These are phyloP conservation scores for Thelephora ganbajun DNA, from an alignment of 768 basidiomycete genomes.

Conservation along the genomic window DNA sequence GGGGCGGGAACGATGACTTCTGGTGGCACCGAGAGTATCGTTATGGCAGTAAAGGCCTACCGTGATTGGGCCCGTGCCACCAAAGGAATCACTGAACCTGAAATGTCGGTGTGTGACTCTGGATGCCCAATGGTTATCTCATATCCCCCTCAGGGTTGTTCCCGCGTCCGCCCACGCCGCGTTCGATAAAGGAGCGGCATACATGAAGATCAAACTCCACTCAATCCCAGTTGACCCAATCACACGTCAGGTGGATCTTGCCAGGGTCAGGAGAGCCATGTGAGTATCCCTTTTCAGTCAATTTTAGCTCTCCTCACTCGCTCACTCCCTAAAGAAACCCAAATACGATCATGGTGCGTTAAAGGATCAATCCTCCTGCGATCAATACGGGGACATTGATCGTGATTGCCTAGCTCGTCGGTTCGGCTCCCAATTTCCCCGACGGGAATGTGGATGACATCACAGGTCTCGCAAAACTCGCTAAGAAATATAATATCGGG, in stretches of 20 bases:
- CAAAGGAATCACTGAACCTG: conserved; percentile 83
- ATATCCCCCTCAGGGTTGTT: conserved; percentile 43
- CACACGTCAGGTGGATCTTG: conserved; percentile 70
- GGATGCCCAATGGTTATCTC: background rate
- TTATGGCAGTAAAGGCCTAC: conserved; percentile 92
- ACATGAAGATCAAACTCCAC: conserved; percentile 84
- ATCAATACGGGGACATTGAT: too few species aligned
- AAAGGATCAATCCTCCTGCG: too few species aligned
- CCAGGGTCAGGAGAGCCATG: conserved; percentile 76
- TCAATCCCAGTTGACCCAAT: conserved; percentile 65
- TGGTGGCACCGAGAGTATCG: conserved; percentile 91
- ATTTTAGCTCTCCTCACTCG: conserved; percentile 3
- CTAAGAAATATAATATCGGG: conserved; percentile 61
- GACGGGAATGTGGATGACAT: conserved; percentile 86
- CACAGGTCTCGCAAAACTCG: conserved; percentile 58
- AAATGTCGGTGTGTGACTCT: conserved; percentile 44
- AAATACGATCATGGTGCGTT: conserved; percentile 73
- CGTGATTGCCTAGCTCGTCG: conserved; percentile 44
- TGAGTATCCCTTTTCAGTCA: conserved; percentile 24
- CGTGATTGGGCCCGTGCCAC: conserved; percentile 80
- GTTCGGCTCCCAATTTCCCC: conserved; percentile 76
- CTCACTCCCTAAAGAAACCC: conserved; percentile 38
- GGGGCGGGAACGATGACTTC: conserved; percentile 90
- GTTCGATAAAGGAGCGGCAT: conserved; percentile 86
- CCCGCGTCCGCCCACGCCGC: conserved; percentile 84